Evolutionary conservation across 306 rosid genomes (phyloP), one percentile per base, ranked within the genome.

Genomic region (Vicia villosa): DNA sequence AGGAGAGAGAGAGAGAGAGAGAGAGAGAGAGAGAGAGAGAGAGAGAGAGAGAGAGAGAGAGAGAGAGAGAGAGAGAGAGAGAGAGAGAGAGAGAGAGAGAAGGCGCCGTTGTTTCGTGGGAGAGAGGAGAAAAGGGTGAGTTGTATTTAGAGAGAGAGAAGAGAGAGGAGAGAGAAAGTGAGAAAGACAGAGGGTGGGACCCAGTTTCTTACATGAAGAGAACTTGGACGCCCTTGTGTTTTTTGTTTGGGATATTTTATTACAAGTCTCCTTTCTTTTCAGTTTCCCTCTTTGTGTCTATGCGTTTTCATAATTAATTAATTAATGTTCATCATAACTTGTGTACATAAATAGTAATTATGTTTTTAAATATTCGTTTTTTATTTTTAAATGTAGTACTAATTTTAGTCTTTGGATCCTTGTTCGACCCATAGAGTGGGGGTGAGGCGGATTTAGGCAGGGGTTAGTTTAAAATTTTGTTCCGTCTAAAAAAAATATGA

Each of bases 191-290:
- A 57, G 56, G 6, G 58, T 5, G 30, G 54, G 99, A 83, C 12
- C 97, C 89, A 67, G 80, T 3, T 61, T 70, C 50, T 63, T 80
- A 95, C 93, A 89, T 95, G 96, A 89, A 83, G 95, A 69, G 99
- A 95, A 95, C 99, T 89, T 95, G 56, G 99, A 95, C 99, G 85
- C 96, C 54, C 84, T 88, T 80, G 62, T 16, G 82, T 56, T 56
- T 56, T 56, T 56, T 56, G 38, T 26, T 56, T 55, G 13, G 10
- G 8, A 56, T 56, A 26, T 56, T 56, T 56, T 56, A 13, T 13
- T 4, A 5, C 9, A 28, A 26, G 20, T 16, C 63, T 40, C 63
- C 67, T 62, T 54, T 72, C 14, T 12, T 74, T 74, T 70, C 72
- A 4, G 70, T 66, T 62, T 71, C 74, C 16, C 13, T 52, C 10